Conservation (phyloP, 345 rosid species). For the Zanthoxylum bungeanum region DNA sequence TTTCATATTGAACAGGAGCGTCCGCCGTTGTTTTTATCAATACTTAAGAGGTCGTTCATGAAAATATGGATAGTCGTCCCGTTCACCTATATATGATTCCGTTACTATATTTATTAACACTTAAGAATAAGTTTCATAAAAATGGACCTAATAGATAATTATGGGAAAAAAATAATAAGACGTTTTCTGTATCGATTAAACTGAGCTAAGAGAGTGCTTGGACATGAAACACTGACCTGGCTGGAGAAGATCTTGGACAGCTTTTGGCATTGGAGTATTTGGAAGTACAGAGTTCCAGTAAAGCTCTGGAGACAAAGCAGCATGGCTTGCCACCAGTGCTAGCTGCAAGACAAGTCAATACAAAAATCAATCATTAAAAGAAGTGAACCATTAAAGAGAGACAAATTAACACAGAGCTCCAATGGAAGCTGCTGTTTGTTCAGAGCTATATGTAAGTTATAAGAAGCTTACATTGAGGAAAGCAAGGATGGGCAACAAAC, state of each 20-base stretch:
- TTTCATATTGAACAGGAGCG: no score
- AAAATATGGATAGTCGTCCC: no score
- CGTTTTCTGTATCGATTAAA: neutral
- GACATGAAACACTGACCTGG: constrained; percentile 28
- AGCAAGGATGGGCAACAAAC: constrained; percentile 24
- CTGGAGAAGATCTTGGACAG: constrained; percentile 40
- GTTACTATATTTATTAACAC: no score
- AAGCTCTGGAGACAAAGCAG: constrained; percentile 41
- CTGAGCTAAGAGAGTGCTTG: neutral
- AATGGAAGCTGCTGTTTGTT: constrained; percentile 10
- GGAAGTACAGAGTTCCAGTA: constrained; percentile 62
- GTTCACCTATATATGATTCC: no score
- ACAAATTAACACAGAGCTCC: neutral
- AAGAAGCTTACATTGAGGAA: constrained; percentile 29
- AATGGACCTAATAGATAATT: no score
- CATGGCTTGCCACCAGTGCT: constrained; percentile 41
- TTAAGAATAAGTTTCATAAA: no score
- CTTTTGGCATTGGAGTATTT: constrained; percentile 58
- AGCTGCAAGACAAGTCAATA: constrained; percentile 30
- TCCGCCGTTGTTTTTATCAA: no score
- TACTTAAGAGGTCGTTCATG: no score
- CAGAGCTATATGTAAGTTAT: neutral
- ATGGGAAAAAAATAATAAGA: no score
- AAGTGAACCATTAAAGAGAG: neutral
- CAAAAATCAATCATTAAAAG: neutral